phyloP scores from a whole-genome alignment of 352 stramenopile genomes.

The Globisporangium takayamanum region DNA sequence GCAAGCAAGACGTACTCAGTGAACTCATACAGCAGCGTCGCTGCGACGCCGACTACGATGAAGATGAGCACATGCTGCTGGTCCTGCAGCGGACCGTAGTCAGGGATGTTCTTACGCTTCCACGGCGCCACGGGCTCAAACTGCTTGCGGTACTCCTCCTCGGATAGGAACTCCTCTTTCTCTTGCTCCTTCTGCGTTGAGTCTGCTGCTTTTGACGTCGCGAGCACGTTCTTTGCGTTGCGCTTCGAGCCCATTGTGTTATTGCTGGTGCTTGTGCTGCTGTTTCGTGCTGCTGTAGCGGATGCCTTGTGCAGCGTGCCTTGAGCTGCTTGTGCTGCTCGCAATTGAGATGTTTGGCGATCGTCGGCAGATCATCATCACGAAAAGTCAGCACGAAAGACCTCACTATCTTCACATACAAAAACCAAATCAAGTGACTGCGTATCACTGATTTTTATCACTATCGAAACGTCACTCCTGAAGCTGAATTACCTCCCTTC shows the following conservation, averaged over 20 bases:
- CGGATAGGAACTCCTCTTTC: conserved; percentile 30
- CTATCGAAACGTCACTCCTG: too few relatives aligned
- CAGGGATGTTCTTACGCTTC: conserved; percentile 73
- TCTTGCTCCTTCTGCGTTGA: conserved; percentile 4
- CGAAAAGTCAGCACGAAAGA: too few relatives aligned
- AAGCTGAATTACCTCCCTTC: not conserved
- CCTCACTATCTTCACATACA: not conserved
- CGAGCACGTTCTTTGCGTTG: conserved; percentile 12
- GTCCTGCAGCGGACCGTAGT: conserved; percentile 67
- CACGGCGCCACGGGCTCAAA: conserved; percentile 78
- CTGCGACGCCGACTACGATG: conserved; percentile 44
- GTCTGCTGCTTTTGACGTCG: not conserved
- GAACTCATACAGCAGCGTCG: conserved; percentile 67
- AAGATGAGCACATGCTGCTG: conserved; percentile 63
- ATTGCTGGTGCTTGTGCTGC: not conserved
- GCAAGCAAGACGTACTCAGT: conserved; percentile 30
- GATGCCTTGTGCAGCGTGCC: not conserved
- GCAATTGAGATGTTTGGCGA: too few relatives aligned
- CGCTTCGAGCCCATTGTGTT: conserved; percentile 8
- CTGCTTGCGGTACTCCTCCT: conserved; percentile 52
- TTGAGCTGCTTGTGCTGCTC: too few relatives aligned
- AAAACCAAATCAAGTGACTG: not conserved
- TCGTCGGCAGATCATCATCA: too few relatives aligned
- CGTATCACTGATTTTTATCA: too few relatives aligned
- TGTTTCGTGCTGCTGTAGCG: not conserved